Percentiles rank a stretch among this genome's conserved stretches.
Evolutionary conservation across 805 yeast genomes (phyloP).

Genomic region (Saturnispora sekii): DNA sequence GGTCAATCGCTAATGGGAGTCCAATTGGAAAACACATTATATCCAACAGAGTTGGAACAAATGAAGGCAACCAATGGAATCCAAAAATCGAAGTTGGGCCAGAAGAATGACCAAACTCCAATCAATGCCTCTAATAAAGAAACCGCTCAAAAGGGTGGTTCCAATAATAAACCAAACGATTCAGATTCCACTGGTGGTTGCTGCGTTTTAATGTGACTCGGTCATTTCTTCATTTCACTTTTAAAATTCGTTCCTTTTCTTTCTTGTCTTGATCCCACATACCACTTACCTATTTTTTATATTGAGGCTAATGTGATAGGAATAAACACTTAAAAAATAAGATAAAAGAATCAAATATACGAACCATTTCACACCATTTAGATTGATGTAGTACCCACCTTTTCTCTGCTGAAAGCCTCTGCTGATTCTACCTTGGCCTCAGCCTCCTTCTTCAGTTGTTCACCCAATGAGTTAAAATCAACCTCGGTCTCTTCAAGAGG

Average conservation of each 20-base stretch:
- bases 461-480: constrained; percentile 14
- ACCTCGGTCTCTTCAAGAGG: constrained; percentile 10
- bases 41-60: constrained; percentile 21
- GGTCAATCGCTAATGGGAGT: constrained; percentile 18
- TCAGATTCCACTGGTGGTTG: constrained; percentile 25
- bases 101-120: background rate
- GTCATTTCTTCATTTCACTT: background rate
- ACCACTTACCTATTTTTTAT: constrained; percentile 1
- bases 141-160: background rate
- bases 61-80: constrained; percentile 11
- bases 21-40: constrained; percentile 21
- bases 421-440: constrained; percentile 6
- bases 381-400: constrained; percentile 8
- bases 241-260: background rate
- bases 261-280: background rate
- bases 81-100: constrained; percentile 5
- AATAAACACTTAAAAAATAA: no score
- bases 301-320: background rate
- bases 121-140: background rate
- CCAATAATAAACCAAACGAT: constrained; percentile 8
- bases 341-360: background rate
- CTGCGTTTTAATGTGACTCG: constrained; percentile 24
- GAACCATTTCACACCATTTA: background rate
- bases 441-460: constrained; percentile 13
- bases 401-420: constrained; percentile 10